Base-by-base conservation (phyloP, 306 rosid species). In the Albizia julibrissin region DNA sequence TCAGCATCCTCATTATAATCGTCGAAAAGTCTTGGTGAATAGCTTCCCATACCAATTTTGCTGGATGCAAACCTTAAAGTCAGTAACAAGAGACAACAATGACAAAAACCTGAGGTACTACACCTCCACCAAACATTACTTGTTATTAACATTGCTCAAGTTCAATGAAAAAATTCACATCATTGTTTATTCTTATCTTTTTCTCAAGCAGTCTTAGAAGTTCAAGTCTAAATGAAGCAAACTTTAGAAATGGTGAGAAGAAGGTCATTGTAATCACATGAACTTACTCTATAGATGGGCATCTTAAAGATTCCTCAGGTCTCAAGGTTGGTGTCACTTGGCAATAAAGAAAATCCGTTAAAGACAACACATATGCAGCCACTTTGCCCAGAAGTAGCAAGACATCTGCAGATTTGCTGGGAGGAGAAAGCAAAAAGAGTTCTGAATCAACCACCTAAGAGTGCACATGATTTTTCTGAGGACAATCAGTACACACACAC, bases 391-490 rank as follows among this genome's bases (percentile, higher is more conserved):
- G 89, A 77, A 92, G 92, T 71, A 66, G 72, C 91, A 96, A 83
- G 29, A 93, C 99, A 80, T 90, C 90, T 82, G 93, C 81, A 39
- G 93, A 77, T 89, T 96, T 96, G 92, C 99, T 93, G 97, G 80
- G 88, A 80, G 67, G 42, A 77, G 74, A 66, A 52, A 58, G 71
- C 68, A 49, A 65, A 46, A 67, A 75, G 87, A 86, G 54, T 90
- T 86, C 81, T 65, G 91, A 88, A 85, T 85, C 81, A 87, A 82
- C 76, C 40, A 68, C 76, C 74, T 82, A 61, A 42, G 54, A 75
- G 42, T 65, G 69, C 22, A 24, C 26, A 64, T 22, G 34, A 59
- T 65, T 72, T 72, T 40, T 47, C 22, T 27, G 43, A 44, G 64
- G 79, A 40, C 50, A 72, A 68, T 59, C 42, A 72, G 74, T 47